phyloP scores from a whole-genome alignment of 2,329 filamentous ascomycete genomes.

The Metarhizium sp. region DNA sequence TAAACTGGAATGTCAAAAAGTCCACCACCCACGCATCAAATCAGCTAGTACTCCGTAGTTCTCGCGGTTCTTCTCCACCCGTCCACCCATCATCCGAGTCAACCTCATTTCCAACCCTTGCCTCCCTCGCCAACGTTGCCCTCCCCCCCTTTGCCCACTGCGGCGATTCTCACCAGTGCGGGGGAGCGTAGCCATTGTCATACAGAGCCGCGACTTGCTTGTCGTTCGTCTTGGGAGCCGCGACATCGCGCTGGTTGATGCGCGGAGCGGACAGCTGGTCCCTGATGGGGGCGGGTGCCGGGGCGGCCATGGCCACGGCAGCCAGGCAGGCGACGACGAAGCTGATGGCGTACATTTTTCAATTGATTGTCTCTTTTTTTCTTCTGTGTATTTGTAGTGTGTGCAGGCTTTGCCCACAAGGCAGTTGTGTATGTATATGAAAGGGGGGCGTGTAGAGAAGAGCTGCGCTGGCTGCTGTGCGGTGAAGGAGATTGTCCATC shows the following conservation, averaged over 20 bases:
- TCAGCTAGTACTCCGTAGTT: too few relatives aligned
- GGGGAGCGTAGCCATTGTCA: conserved; percentile 2
- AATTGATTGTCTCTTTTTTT: too few relatives aligned
- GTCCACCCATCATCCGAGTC: neutral
- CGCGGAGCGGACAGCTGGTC: conserved; percentile 3
- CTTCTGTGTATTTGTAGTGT: too few relatives aligned
- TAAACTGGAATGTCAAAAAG: too few relatives aligned
- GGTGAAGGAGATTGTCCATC: neutral
- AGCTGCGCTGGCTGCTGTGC: neutral
- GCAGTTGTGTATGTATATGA: neutral
- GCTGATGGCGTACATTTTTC: conserved; percentile 2
- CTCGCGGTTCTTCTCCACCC: too few relatives aligned
- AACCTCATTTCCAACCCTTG: conserved; percentile 1
- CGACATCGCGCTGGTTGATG: neutral
- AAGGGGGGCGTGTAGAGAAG: neutral
- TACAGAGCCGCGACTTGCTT: neutral
- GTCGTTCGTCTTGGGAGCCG: neutral
- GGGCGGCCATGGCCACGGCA: neutral
- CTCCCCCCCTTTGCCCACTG: neutral
- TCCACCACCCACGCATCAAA: too few relatives aligned
- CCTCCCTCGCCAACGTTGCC: neutral
- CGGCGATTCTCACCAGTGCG: neutral
- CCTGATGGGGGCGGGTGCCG: neutral
- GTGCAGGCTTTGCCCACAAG: too few relatives aligned
- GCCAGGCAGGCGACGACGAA: conserved; percentile 4